These are phyloP conservation scores for Polygonum maritimum DNA, from an alignment of 148 eudicot species.

Conservation along the genomic window DNA sequence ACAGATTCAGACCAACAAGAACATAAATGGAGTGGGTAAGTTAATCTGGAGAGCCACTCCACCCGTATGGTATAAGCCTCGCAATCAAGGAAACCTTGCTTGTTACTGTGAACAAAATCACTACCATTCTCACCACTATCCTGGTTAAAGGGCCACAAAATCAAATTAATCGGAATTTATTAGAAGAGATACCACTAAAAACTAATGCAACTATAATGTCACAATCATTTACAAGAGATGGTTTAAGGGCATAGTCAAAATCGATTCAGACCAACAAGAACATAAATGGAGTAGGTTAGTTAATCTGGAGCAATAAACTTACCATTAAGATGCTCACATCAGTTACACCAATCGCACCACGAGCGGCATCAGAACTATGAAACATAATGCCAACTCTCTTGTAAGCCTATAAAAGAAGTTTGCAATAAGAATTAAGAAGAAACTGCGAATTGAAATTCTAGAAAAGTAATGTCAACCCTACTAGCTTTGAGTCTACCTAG, in stretches of 20 bases:
- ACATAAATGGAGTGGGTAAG: not conserved
- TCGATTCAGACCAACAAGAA: not conserved
- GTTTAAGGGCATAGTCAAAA: not conserved
- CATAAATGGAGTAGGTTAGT: not conserved
- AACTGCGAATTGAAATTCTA: not conserved
- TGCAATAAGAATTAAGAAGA: not conserved
- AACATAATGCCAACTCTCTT: slow-evolving; percentile 82
- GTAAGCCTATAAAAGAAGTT: slow-evolving; percentile 43
- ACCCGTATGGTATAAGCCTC: slow-evolving; percentile 58
- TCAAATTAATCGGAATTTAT: not conserved
- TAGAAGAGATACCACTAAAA: not conserved
- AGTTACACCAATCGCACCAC: slow-evolving; percentile 65
- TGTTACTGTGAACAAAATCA: slow-evolving; percentile 65
- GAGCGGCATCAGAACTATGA: slow-evolving; percentile 66
- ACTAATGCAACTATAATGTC: not conserved
- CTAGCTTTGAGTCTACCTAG: not conserved
- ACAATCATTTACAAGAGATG: too few relatives aligned
- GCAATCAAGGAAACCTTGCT: slow-evolving; percentile 74
- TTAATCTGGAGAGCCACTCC: slow-evolving; percentile 57
- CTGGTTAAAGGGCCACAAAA: slow-evolving; percentile 23
- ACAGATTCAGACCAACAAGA: not conserved
- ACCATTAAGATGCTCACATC: slow-evolving; percentile 69
- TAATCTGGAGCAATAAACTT: slow-evolving; percentile 4
- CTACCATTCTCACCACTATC: slow-evolving; percentile 45
- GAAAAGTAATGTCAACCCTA: not conserved